These are phyloP conservation scores for Limnomonas spitsbergensis DNA, from an alignment of 139 green algal species.

Conservation along the genomic window DNA sequence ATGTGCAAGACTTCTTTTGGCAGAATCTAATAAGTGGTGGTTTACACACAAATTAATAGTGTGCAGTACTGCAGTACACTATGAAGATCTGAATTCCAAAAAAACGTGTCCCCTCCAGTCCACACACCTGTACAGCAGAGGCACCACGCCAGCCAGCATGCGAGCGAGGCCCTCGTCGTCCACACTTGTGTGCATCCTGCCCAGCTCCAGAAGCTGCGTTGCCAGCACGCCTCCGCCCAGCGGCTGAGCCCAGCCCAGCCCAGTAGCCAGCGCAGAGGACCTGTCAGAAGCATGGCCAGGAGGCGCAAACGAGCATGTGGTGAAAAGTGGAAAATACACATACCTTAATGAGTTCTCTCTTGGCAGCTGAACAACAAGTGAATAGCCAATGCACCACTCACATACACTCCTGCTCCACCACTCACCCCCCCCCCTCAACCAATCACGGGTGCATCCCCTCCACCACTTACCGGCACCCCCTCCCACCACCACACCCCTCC, in stretches of 20 bases:
- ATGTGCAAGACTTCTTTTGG: no score
- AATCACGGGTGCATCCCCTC: no score
- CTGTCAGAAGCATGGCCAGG: slow-evolving; percentile 13
- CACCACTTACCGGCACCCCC: no score
- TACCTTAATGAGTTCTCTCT: background rate
- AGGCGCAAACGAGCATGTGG: background rate
- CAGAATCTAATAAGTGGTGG: no score
- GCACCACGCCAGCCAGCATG: slow-evolving; percentile 57
- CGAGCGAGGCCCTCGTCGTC: slow-evolving; percentile 27
- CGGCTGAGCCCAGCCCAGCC: slow-evolving; percentile 49
- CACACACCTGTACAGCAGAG: slow-evolving; percentile 53
- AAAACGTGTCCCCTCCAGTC: no score
- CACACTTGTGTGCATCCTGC: slow-evolving; percentile 38
- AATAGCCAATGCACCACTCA: background rate
- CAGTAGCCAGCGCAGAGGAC: slow-evolving; percentile 41
- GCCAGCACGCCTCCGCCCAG: slow-evolving; percentile 41
- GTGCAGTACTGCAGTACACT: no score
- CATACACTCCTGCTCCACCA: background rate
- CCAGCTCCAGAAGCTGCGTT: slow-evolving; percentile 54
- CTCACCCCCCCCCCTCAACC: no score
- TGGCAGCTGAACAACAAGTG: background rate
- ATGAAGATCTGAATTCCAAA: no score
- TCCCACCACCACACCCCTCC: no score
- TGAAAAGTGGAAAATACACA: background rate
- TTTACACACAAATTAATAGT: no score